Conservation (phyloP, 805 yeast species). For the Candida morakotiae region DNA sequence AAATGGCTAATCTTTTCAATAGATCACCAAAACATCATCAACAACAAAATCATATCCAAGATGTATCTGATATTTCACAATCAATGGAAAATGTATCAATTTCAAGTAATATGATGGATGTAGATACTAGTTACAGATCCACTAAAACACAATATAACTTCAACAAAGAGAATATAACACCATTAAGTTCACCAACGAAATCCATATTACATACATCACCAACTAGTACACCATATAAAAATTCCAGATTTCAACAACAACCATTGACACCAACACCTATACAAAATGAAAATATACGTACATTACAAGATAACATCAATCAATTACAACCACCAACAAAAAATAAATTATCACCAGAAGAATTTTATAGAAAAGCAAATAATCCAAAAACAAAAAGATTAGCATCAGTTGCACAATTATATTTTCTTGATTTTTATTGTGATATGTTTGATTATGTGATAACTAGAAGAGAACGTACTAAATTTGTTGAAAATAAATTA, state of each 20-base stretch:
- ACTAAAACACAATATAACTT: constrained; percentile 9
- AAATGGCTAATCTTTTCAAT: constrained; percentile 15
- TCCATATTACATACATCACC: constrained; percentile 33
- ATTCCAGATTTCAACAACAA: constrained; percentile 6
- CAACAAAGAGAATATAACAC: constrained; percentile 37
- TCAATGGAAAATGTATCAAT: constrained; percentile 41
- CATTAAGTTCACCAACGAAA: constrained; percentile 30
- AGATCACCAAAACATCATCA: constrained; percentile 14
- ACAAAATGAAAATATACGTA: constrained; percentile 6
- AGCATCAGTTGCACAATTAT: constrained; percentile 90
- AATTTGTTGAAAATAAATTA: constrained; percentile 59
- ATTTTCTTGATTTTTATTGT: constrained; percentile 91
- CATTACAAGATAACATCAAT: constrained; percentile 25
- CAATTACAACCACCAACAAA: constrained; percentile 21
- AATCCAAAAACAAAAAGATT: constrained; percentile 76
- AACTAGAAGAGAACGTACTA: constrained; percentile 76
- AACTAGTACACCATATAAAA: constrained; percentile 8
- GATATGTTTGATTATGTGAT: constrained; percentile 93
- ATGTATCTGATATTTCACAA: constrained; percentile 36
- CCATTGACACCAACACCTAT: constrained; percentile 7
- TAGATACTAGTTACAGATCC: constrained; percentile 29
- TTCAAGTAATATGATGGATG: constrained; percentile 32
- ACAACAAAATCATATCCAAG: constrained; percentile 8
- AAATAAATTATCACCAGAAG: constrained; percentile 27
- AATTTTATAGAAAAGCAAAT: constrained; percentile 56